Evolutionary conservation across 1,139 yeast genomes (phyloP), one percentile per base, ranked within the genome.

Genomic region (Pichia terricola): DNA sequence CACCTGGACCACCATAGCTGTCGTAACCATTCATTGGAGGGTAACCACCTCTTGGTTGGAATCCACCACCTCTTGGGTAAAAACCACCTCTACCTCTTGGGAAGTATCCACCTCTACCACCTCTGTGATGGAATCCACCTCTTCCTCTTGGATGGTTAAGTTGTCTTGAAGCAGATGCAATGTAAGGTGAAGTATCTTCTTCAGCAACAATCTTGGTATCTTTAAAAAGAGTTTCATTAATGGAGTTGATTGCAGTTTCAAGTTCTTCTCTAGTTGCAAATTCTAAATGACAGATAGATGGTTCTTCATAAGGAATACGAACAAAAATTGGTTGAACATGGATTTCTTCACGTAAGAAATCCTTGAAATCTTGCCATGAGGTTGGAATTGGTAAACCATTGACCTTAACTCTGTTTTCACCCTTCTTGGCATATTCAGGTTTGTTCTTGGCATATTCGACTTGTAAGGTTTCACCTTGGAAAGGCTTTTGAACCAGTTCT

Each of bases 341-440:
- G 56, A 78, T 72, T 59, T 78, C 78, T 52, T 81, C 89, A 63
- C 86, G 70, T 52, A 82, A 83, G 58, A 79, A 77, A 66, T 83
- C 94, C 66, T 83, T 83, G 60, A 83, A 74, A 60, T 82, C 89
- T 71, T 83, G 91, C 94, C 94, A 83, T 44, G 87, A 81, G 46
- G 85, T 73, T 50, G 81, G 80, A 55, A 79, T 83, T 54, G 88
- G 88, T 58, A 83, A 70, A 64, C 77, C 77, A 53, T 75, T 65
- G 35, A 83, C 75, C 60, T 79, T 75, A 48, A 81, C 77, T 70
- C 94, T 77, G 67, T 67, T 77, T 67, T 82, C 80, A 58, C 86
- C 86, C 61, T 80, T 75, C 55, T 81, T 61, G 22, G 65, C 64
- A 43, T 60, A 59, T 11, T 54, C 61, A 28, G 64, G 65, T 52